Base-by-base conservation (phyloP, 345 rosid genomes). In the Excoecaria agallocha region DNA sequence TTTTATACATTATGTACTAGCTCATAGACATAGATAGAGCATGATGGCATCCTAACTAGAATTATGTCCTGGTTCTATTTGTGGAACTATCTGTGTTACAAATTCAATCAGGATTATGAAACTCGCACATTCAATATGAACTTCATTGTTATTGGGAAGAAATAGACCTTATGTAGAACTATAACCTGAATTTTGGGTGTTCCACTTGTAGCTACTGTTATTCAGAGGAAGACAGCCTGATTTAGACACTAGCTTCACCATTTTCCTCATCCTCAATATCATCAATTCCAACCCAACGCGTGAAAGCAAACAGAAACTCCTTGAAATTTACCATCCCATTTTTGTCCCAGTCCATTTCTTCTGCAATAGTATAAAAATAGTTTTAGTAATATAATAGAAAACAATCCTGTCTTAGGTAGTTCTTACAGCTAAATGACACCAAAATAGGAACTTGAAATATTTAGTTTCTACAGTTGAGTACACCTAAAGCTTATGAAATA, bases 311-410 rank as follows among this genome's bases (percentile, higher is more conserved):
- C 49, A 95, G 79, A 75, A 93, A 93, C 77, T 95, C 99, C 85
- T 93, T 95, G 84, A 95, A 90, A 80, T 88, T 95, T 81, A 95
- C 97, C 87, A 82, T 81, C 45, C 98, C 99, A 64, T 91, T 95
- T 63, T 82, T 93, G 83, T 95, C 99, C 98, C 99, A 95, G 87
- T 95, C 99, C 99, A 95, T 93, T 83, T 95, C 99, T 79, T 93
- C 98, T 94, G 93, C 87, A 87, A 46, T 8, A 52, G 19, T 45
- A 24, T 71, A 55, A 55, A 56, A 20, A 13, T 2, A 11, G 25
- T 43, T 48, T 62, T 54, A 30, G 45, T 54, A n/a, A 37, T 6
- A 52, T 52, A 13, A 58, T 25, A 17, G 58, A 45, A 37, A n/a
- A 9, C 15, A 6, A 17, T 35, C 30, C 55, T 46, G 30, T 35